These are phyloP conservation scores for Macrocystidia cucumis DNA, from an alignment of 1,284 basidiomycete species.

Conservation along the genomic window DNA sequence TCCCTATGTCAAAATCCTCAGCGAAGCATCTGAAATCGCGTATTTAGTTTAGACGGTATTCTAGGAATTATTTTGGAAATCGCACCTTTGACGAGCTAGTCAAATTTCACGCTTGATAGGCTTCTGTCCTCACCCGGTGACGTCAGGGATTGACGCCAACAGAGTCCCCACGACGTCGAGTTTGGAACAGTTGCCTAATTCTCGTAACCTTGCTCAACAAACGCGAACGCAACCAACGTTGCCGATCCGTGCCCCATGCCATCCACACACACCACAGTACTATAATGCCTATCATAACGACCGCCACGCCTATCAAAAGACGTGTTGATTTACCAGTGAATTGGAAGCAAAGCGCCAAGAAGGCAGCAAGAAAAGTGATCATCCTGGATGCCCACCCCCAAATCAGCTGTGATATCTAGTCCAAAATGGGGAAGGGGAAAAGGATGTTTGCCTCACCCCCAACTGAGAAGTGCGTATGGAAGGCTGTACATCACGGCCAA, in stretches of 20 bases:
- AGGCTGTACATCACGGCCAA: conserved; percentile 27
- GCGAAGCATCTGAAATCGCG: too few species aligned
- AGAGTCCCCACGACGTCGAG: too few species aligned
- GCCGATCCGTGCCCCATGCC: not conserved
- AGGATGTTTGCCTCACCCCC: conserved; percentile 22
- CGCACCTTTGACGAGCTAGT: too few species aligned
- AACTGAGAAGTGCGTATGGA: conserved; percentile 28
- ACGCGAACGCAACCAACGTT: not conserved
- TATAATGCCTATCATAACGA: not conserved
- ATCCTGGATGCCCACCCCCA: conserved; percentile 6
- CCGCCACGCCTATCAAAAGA: not conserved
- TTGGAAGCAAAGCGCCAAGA: conserved; percentile 9
- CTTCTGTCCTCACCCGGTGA: too few species aligned
- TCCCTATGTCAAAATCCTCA: too few species aligned
- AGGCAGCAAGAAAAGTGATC: conserved; percentile 10
- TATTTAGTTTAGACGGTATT: too few species aligned
- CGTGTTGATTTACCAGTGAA: not conserved
- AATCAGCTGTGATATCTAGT: not conserved
- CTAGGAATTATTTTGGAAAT: too few species aligned
- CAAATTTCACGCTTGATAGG: too few species aligned
- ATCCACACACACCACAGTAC: conserved; percentile 4
- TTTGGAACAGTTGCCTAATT: too few species aligned
- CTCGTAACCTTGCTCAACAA: too few species aligned
- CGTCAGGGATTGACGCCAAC: too few species aligned
- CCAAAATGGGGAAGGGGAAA: conserved; percentile 1